A percentile compares a stretch with the other conserved stretches of the same genome.
phyloP scores from a whole-genome alignment of 2,329 filamentous ascomycete species.

The Neofusicoccum kwambonambiense region DNA sequence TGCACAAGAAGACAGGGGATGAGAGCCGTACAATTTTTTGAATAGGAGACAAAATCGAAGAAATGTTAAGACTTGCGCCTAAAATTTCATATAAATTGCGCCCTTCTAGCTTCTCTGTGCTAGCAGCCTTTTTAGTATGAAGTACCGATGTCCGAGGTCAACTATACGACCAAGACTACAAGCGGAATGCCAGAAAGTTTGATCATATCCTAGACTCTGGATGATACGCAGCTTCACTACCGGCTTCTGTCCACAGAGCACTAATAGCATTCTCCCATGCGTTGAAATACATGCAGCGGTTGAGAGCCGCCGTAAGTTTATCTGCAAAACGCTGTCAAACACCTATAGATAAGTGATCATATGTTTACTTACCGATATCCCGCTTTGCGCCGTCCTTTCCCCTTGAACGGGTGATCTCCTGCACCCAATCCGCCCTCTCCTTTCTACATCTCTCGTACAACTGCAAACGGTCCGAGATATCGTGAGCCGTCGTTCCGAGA shows the following conservation, averaged over 20 bases:
- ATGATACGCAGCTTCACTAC: not conserved
- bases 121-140: fast-evolving
- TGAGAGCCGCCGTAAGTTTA: not conserved
- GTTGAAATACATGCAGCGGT: not conserved
- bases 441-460: conserved; percentile 61
- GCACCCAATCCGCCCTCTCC: conserved; percentile 57
- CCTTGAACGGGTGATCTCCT: conserved; percentile 55
- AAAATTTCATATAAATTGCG: too few species aligned
- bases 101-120: too few species aligned
- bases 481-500: not conserved
- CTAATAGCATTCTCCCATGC: not conserved
- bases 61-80: too few species aligned
- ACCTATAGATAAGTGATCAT: not conserved
- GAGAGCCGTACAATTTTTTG: too few species aligned
- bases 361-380: not conserved
- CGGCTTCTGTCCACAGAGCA: not conserved
- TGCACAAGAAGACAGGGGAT: too few species aligned
- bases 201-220: not conserved
- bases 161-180: too few species aligned
- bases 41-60: fast-evolving
- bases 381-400: conserved; percentile 44
- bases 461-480: conserved; percentile 48
- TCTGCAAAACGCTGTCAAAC: not conserved
- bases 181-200: too few species aligned
- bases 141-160: too few species aligned